Evolutionary conservation across 2,329 filamentous ascomycete species (phyloP), one percentile per base, ranked within the genome.

Genomic region (Curvularia verruculosa): DNA sequence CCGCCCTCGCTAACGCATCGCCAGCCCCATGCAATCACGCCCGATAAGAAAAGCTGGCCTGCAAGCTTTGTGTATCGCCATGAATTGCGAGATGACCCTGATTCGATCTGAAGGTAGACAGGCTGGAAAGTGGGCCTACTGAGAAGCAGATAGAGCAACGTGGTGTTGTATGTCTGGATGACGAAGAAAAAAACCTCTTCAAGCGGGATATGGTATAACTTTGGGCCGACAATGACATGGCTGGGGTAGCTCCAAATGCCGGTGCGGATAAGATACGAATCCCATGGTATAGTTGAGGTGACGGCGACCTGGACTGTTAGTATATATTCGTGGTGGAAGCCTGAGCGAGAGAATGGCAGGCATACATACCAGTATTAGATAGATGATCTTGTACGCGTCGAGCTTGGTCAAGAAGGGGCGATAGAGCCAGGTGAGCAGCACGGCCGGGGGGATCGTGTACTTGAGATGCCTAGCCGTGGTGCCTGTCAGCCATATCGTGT

Each of bases 131-230:
- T 80, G 0, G 86, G 81, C 71, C 89, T 90, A 75, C 83, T 90
- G 19, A 88, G 72, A 1, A 91, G 75, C 9, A 90, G 80, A 67
- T 91, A 92, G 8, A 92, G 71, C 48, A 91, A 75, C 0, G 85
- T 83, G 0, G 89, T 90, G 67, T 86, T 89, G 74, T 90, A 91
- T 1, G 89, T 91, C 75, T 92, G 89, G 23, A 92, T 84, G 19
- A 90, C 76, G 71, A 92, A 92, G 81, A 92, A 92, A 76, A 91
- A 91, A 4, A 91, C 75, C 71, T 92, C 89, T 67, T 92, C 89
- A 4, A 83, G 73, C 0, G 89, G 89, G 18, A 92, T 89, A n/a
- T 79, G 78, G 65, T 84, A 85, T 15, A 90, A 70, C 1, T 81
- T 87, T 0, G 81, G 81, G 0, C 89, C 89, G 34, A 88, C 67